Conservation (phyloP, 1,139 yeast species). For the Suhomyces anneliseae region DNA sequence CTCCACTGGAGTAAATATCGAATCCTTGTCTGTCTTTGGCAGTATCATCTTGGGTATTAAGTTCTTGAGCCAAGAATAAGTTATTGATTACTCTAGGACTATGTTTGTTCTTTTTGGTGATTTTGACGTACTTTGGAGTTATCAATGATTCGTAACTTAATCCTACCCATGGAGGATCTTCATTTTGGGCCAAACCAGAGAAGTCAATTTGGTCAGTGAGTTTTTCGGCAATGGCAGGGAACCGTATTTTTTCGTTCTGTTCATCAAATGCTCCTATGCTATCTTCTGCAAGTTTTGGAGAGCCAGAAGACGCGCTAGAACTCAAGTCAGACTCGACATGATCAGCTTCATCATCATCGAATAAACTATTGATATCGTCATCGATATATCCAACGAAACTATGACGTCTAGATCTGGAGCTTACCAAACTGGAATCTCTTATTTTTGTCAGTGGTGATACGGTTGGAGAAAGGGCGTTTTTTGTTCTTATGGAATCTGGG, state of each 20-base stretch:
- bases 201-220: constrained; percentile 1
- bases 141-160: constrained; percentile 40
- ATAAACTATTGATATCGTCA: constrained; percentile 13
- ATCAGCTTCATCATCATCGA: constrained; percentile 12
- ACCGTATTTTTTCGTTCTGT: constrained; percentile 5
- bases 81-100: constrained; percentile 51
- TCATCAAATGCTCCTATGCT: constrained; percentile 6
- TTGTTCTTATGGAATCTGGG: constrained; percentile 1
- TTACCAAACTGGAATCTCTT: constrained; percentile 2
- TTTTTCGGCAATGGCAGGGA: constrained; percentile 6
- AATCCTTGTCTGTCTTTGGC: background rate
- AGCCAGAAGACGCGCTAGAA: constrained; percentile 1
- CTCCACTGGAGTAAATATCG: constrained; percentile 4
- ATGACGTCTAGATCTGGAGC: constrained; percentile 4
- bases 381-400: constrained; percentile 13
- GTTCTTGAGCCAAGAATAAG: constrained; percentile 79
- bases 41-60: constrained; percentile 29
- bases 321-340: constrained; percentile 3
- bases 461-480: background rate
- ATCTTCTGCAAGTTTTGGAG: constrained; percentile 1
- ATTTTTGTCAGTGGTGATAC: background rate
- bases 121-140: constrained; percentile 56
- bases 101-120: constrained; percentile 43
- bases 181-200: constrained; percentile 4
- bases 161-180: constrained; percentile 32